Evolutionary conservation across 345 rosid genomes (phyloP).

Genomic region (Eucalyptus marginata): DNA sequence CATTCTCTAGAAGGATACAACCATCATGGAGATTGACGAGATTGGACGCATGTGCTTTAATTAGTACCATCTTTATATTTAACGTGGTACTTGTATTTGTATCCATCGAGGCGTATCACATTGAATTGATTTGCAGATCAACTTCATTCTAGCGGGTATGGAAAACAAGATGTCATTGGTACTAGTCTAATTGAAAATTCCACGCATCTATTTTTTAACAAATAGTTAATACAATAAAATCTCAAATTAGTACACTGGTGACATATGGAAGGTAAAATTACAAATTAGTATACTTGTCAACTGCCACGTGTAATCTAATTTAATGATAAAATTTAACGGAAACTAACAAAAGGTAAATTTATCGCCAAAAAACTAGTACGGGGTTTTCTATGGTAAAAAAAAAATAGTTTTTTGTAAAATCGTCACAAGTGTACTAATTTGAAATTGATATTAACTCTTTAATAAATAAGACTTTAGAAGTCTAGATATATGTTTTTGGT

Average conservation of each 20-base stretch:
- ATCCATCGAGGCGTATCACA: fast-evolving
- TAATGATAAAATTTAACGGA: fast-evolving
- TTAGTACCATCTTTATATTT: not conserved
- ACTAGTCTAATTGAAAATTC: not conserved
- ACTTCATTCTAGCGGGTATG: not conserved
- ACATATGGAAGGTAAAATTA: too few species aligned
- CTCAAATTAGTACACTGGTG: fast-evolving
- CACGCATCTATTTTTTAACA: too few species aligned
- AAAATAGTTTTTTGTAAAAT: too few species aligned
- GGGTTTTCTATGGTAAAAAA: fast-evolving
- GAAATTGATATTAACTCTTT: too few species aligned
- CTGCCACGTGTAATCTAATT: fast-evolving
- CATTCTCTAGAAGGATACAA: not conserved
- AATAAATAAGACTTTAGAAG: not conserved
- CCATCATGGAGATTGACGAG: not conserved
- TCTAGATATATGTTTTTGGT: not conserved
- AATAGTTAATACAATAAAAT: too few species aligned
- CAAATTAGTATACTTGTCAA: fast-evolving
- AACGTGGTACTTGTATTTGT: fast-evolving
- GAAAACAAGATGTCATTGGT: not conserved
- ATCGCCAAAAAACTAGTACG: fast-evolving
- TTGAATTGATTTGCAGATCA: not conserved
- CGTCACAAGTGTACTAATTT: fast-evolving
- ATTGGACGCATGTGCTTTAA: not conserved
- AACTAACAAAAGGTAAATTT: fast-evolving